phyloP scores from a whole-genome alignment of 169 alveolate genomes.

The Cryptosporidium baileyi region DNA sequence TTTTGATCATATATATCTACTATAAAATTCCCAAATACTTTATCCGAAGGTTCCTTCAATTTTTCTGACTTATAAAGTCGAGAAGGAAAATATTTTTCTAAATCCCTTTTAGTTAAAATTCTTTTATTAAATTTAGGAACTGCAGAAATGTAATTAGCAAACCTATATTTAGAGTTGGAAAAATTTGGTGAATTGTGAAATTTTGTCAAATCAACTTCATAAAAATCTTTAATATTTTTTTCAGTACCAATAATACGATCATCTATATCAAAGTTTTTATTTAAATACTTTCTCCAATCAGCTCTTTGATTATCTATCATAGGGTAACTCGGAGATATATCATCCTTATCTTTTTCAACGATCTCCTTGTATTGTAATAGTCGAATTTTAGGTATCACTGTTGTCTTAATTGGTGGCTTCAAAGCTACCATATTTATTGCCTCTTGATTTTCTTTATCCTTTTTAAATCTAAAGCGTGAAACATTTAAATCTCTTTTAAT shows the following conservation, averaged over 20 bases:
- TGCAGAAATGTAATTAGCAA: background rate
- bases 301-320: background rate
- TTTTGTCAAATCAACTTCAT: background rate
- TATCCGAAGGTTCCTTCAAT: too few relatives aligned
- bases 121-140: background rate
- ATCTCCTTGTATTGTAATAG: constrained; percentile 49
- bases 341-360: constrained; percentile 65
- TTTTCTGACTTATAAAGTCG: background rate
- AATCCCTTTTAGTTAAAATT: background rate
- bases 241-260: background rate
- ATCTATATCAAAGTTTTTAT: background rate
- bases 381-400: constrained; percentile 45
- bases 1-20: background rate
- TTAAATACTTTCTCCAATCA: constrained; percentile 59
- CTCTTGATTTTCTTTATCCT: background rate
- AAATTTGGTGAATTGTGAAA: background rate
- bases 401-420: constrained; percentile 33
- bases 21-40: background rate
- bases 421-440: background rate
- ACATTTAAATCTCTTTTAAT: background rate
- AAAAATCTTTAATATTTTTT: background rate
- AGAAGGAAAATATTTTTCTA: too few relatives aligned
- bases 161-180: background rate
- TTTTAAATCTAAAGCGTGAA: background rate
- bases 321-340: constrained; percentile 41